Base-by-base conservation (phyloP, 768 basidiomycete genomes). In the Amanita brunnescens region DNA sequence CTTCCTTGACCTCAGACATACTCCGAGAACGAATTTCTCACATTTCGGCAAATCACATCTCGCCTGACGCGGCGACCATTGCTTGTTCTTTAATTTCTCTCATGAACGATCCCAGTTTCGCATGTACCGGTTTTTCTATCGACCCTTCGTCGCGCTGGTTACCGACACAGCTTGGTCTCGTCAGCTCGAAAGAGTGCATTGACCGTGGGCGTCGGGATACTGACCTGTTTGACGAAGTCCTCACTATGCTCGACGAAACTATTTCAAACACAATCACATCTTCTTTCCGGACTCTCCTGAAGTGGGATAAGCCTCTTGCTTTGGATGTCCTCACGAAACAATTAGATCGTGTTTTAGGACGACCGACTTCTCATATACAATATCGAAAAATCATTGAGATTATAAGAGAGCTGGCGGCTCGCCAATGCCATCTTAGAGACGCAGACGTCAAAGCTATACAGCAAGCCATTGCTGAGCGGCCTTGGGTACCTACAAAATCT, bases 181-280 rank as follows among this genome's bases (percentile, higher is more conserved):
- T 61, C 10, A 53, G 54, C 3, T 59, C 66, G 14, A 52, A 44
- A 1, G 51, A 61, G 14, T 72, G 72, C 54, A 60, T 62, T 16
- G 67, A 69, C 33, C 59, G 59, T n/a, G 61, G 43, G 13, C 57
- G 55, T 44, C 59, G 54, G 2, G 49, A 53, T 9, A 51, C 33
- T 24, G 49, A 58, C 35, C 62, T 77, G 2, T 76, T 73, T 50
- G 71, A 77, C 49, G 55, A 63, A 30, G 71, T 76, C 2, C 56
- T 76, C 30, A 55, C 64, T 1, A 56, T 66, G 1, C 58, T 75
- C 40, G 64, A 66, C 23, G 33, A 54, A 6, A 23, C 40, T 14
- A 47, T 66, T 10, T 52, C 40, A n/a, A n/a, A n/a, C n/a, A n/a
- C n/a, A 6, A 47, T 70, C 12, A 62, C 67, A 1, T 34, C 57